phyloP scores from a whole-genome alignment of 177 flowering plant genomes.

The Vitis hybrid region DNA sequence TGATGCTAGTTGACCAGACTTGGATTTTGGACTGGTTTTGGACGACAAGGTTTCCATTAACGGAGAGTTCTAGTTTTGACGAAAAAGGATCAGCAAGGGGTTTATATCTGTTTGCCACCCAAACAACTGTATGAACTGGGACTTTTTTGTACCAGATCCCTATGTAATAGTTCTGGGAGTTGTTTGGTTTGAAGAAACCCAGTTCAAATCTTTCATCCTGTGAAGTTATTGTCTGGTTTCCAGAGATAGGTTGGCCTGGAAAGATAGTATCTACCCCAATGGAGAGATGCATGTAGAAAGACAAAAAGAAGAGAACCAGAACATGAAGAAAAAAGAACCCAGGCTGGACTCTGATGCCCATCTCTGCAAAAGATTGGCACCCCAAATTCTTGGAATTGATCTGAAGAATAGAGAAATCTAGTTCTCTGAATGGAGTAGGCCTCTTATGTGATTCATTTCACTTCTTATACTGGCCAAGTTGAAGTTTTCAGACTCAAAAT shows the following conservation, averaged over 20 bases:
- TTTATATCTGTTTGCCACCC: slow-evolving; percentile 1
- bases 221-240: neutral
- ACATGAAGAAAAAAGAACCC: neutral
- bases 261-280: neutral
- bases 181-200: too few species aligned
- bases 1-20: neutral
- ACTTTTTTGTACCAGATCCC: neutral
- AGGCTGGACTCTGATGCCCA: neutral
- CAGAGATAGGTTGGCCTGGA: neutral
- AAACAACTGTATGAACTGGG: neutral
- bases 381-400: neutral
- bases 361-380: neutral
- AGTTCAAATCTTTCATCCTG: slow-evolving; percentile 1
- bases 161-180: neutral
- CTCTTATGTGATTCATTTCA: neutral
- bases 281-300: neutral
- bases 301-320: neutral
- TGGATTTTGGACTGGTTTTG: neutral
- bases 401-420: neutral
- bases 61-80: neutral
- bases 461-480: too few species aligned
- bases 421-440: neutral
- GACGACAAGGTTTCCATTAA: neutral
- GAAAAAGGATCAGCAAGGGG: neutral
- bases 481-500: too few species aligned